phyloP scores from a whole-genome alignment of 148 eudicot species.

The Fallopia convolvulus region DNA sequence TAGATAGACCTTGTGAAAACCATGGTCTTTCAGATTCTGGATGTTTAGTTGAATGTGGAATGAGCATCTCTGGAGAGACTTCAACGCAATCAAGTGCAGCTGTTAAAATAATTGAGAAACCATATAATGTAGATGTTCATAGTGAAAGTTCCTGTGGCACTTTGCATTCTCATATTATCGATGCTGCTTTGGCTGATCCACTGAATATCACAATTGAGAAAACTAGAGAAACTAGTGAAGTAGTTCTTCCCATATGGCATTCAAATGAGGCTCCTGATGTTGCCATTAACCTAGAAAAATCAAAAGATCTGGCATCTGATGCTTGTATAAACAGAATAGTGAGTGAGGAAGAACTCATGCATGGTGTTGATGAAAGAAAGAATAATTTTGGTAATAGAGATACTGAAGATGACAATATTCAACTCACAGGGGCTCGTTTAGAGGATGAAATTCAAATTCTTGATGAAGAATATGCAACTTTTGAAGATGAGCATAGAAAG shows the following conservation, averaged over 20 bases:
- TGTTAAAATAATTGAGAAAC: slow-evolving; percentile 10
- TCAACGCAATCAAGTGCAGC: background rate
- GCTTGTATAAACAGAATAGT: slow-evolving; percentile 21
- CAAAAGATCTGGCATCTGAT: slow-evolving; percentile 18
- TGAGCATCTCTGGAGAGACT: slow-evolving; percentile 19
- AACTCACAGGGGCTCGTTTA: slow-evolving; percentile 37
- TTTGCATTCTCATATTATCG: slow-evolving; percentile 17
- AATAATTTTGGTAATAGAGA: slow-evolving; percentile 20
- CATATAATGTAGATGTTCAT: background rate
- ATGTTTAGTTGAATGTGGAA: slow-evolving; percentile 13
- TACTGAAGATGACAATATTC: slow-evolving; percentile 22
- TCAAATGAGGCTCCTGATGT: slow-evolving; percentile 13
- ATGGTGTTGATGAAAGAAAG: slow-evolving; percentile 19
- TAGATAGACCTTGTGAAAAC: slow-evolving; percentile 10
- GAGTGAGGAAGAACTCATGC: slow-evolving; percentile 20
- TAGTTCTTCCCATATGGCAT: slow-evolving; percentile 12
- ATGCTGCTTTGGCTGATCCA: slow-evolving; percentile 19
- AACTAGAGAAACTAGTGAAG: slow-evolving; percentile 17
- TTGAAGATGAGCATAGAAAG: slow-evolving; percentile 74
- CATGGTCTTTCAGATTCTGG: slow-evolving; percentile 12
- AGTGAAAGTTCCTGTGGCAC: slow-evolving; percentile 15
- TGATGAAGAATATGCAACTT: slow-evolving; percentile 43
- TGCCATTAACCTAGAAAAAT: slow-evolving; percentile 16
- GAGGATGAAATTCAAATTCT: slow-evolving; percentile 65
- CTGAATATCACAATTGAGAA: slow-evolving; percentile 12